Conservation (phyloP, 352 stramenopile species). For the Phytophthora tubulina region DNA sequence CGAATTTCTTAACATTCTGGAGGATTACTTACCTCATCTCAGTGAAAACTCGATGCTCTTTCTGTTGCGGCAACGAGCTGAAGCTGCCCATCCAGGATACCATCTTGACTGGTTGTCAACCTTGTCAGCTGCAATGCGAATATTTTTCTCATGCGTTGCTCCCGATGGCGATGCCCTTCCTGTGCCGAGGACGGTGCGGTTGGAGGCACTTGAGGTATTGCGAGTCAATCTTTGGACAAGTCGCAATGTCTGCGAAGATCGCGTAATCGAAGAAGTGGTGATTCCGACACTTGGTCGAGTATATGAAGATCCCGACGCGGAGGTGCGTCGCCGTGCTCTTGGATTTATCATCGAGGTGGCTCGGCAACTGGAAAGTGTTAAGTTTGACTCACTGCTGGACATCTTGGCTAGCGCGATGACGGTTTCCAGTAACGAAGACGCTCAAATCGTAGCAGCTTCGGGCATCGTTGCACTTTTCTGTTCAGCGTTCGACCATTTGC, state of each 20-base stretch:
- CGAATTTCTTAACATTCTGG: conserved; percentile 80
- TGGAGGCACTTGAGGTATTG: conserved; percentile 78
- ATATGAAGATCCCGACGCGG: conserved; percentile 74
- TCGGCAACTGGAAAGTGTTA: conserved; percentile 78
- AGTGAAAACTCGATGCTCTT: conserved; percentile 66
- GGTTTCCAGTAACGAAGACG: conserved; percentile 71
- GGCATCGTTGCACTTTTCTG: conserved; percentile 82
- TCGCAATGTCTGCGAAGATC: conserved; percentile 85
- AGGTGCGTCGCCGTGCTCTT: conserved; percentile 66
- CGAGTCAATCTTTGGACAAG: conserved; percentile 79
- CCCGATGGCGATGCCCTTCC: conserved; percentile 41
- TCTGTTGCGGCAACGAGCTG: conserved; percentile 70
- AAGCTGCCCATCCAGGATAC: conserved; percentile 71
- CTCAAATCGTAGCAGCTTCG: conserved; percentile 65
- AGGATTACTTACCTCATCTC: conserved; percentile 77
- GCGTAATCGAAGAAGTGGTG: conserved; percentile 87
- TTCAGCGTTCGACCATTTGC: conserved; percentile 83
- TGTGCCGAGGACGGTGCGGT: conserved; percentile 60
- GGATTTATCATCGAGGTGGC: conserved; percentile 78
- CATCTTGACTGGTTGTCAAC: conserved; percentile 73
- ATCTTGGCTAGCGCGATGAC: conserved; percentile 78
- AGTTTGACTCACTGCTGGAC: conserved; percentile 84
- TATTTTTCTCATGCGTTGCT: conserved; percentile 64
- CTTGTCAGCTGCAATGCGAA: conserved; percentile 61
- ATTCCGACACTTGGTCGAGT: conserved; percentile 72